These are phyloP conservation scores for Boletus eberwhitei DNA, from an alignment of 768 basidiomycete genomes.

Conservation along the genomic window DNA sequence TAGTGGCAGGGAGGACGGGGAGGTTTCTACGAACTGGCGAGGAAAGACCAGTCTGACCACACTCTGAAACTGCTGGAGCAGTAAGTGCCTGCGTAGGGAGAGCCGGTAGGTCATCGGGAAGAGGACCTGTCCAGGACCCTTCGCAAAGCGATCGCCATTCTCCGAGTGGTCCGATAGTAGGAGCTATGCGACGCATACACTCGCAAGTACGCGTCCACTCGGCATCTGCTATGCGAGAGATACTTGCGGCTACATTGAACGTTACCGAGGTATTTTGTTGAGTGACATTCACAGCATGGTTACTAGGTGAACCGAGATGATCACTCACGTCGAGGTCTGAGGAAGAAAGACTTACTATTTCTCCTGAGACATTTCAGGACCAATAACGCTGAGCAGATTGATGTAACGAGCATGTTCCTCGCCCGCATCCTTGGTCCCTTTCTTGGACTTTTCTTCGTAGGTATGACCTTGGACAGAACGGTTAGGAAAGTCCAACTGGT, in stretches of 20 bases:
- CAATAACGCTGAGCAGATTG: conserved; percentile 64
- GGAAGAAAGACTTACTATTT: conserved; percentile 56
- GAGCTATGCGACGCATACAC: conserved; percentile 62
- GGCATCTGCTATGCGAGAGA: conserved; percentile 72
- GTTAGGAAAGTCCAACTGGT: conserved; percentile 2
- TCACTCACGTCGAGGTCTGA: neutral
- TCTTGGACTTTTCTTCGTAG: conserved; percentile 82
- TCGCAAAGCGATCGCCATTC: conserved; percentile 76
- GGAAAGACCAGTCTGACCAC: conserved; percentile 26
- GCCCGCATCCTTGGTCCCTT: conserved; percentile 57
- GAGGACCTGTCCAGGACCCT: conserved; percentile 60
- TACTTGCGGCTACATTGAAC: conserved; percentile 57
- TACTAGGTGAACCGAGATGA: conserved; percentile 37
- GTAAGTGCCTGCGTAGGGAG: neutral
- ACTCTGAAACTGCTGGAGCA: conserved; percentile 23
- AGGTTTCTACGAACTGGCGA: conserved; percentile 19
- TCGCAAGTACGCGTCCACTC: conserved; percentile 76
- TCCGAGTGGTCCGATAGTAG: conserved; percentile 65
- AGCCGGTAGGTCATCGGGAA: conserved; percentile 30
- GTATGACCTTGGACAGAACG: conserved; percentile 45
- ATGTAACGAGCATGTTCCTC: conserved; percentile 81
- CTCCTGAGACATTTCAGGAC: conserved; percentile 76
- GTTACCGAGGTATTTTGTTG: conserved; percentile 58
- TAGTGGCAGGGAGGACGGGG: conserved; percentile 19
- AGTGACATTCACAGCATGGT: conserved; percentile 61